Conservation (phyloP, 129 eudicot genomes). For the Flaveria robusta region DNA sequence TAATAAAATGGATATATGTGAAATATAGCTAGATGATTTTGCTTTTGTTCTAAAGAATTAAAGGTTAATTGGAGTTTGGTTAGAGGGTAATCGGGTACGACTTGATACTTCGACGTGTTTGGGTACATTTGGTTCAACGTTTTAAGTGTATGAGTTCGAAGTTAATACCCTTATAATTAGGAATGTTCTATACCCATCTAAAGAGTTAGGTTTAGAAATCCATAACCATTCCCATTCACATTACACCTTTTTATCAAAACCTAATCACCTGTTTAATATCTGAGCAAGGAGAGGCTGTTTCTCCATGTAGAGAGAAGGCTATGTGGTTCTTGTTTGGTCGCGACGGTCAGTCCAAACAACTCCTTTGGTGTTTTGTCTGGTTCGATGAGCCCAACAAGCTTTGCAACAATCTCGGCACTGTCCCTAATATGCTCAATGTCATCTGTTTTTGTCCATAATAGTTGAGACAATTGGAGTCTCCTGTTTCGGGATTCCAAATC, state of each 20-base stretch:
- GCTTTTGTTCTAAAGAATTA: background rate
- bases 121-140: background rate
- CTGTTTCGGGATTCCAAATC: slow-evolving; percentile 58
- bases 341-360: slow-evolving; percentile 62
- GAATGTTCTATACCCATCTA: background rate
- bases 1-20: background rate
- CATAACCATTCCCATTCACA: no score
- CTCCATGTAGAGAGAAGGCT: slow-evolving; percentile 53
- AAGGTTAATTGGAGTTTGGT: background rate
- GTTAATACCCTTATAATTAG: background rate
- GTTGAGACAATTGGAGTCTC: slow-evolving; percentile 56
- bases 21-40: background rate
- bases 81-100: background rate
- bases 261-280: slow-evolving; percentile 12
- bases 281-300: slow-evolving; percentile 43
- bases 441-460: slow-evolving; percentile 60
- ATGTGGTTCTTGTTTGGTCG: slow-evolving; percentile 35
- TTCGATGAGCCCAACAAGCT: slow-evolving; percentile 58
- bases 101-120: background rate
- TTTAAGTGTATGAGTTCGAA: slow-evolving; percentile 6
- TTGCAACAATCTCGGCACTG: slow-evolving; percentile 77
- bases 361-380: slow-evolving; percentile 54
- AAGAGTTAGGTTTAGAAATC: background rate
- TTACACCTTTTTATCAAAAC: background rate
- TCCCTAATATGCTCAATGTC: slow-evolving; percentile 61